These are phyloP conservation scores for Blastocystis sp. DNA, from an alignment of 352 stramenopile genomes.

Conservation along the genomic window DNA sequence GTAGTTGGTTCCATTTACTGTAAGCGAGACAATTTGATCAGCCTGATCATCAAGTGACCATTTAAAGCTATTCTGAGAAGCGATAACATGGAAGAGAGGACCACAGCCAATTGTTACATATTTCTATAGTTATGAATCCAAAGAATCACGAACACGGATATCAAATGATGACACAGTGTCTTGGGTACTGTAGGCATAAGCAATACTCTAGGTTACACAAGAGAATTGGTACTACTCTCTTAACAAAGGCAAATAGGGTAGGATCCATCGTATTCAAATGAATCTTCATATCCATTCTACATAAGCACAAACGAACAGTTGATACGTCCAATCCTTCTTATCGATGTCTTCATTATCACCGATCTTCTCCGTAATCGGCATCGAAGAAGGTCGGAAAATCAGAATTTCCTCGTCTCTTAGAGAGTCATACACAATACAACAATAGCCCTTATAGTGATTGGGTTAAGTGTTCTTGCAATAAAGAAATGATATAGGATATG, in stretches of 20 bases:
- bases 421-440: not conserved
- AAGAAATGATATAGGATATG: not conserved
- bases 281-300: not conserved
- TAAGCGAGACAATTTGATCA: not conserved
- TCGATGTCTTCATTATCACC: not conserved
- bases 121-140: not conserved
- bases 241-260: not conserved
- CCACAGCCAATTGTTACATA: constrained; percentile 2
- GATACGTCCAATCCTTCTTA: not conserved
- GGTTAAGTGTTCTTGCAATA: not conserved
- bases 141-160: not conserved
- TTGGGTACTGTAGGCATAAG: not conserved
- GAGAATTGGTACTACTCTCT: not conserved
- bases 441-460: constrained; percentile 12
- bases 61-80: not conserved
- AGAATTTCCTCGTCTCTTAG: not conserved
- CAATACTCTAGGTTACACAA: not conserved
- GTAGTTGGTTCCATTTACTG: not conserved
- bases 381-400: constrained; percentile 9
- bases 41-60: not conserved
- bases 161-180: not conserved
- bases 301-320: not conserved
- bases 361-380: constrained; percentile 16
- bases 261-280: not conserved
- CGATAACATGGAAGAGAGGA: constrained; percentile 30